Evolutionary conservation across 331 rosid genomes (phyloP).

Genomic region (Spiraea crenata): DNA sequence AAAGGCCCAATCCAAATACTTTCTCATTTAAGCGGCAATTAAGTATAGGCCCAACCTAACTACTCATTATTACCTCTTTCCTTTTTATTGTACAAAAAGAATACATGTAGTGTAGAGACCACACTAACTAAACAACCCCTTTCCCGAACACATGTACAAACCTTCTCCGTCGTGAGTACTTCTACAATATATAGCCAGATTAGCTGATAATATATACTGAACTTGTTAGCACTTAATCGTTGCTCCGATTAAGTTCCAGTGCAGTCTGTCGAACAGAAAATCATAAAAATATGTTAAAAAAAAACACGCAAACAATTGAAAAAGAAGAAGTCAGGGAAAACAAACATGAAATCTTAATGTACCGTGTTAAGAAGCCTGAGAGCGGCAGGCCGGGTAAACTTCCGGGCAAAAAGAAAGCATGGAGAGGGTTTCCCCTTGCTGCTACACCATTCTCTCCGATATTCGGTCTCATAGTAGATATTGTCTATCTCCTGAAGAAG

Average conservation of each 20-base stretch:
- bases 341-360: conserved; percentile 19
- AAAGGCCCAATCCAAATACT: no score
- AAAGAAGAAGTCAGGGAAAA: no score
- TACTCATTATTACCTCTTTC: no score
- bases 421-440: conserved; percentile 80
- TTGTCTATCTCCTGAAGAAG: conserved; percentile 75
- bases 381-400: conserved; percentile 96
- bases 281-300: conserved; percentile 18
- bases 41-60: no score
- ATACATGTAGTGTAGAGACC: no score
- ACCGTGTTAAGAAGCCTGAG: conserved; percentile 84
- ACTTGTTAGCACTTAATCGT: conserved; percentile 22
- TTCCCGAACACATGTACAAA: no score
- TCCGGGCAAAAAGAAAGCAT: conserved; percentile 92
- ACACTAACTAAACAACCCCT: no score
- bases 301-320: not conserved
- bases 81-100: no score
- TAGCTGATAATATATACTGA: conserved; percentile 3
- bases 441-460: conserved; percentile 94
- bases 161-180: no score
- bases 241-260: conserved; percentile 45
- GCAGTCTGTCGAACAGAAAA: conserved; percentile 47
- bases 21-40: no score
- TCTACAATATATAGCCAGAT: not conserved
- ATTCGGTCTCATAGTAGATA: conserved; percentile 87